A percentile compares a stretch with the other conserved stretches of the same genome.
phyloP scores from a whole-genome alignment of 805 yeast species.

The Pichia rugopelliculosa region DNA sequence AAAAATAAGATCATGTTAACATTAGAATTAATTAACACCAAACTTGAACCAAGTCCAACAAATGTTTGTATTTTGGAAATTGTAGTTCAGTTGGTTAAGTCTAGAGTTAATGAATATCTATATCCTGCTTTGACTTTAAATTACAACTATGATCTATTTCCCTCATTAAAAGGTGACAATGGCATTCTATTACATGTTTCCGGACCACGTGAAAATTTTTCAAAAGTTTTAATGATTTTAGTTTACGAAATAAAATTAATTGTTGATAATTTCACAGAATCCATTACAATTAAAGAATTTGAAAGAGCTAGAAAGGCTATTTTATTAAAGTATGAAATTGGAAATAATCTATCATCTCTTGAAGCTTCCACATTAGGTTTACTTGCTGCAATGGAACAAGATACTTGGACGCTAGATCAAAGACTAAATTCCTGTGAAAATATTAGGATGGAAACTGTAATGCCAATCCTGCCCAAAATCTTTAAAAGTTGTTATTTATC shows the following conservation, averaged over 20 bases:
- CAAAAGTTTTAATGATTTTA: slow-evolving; percentile 29
- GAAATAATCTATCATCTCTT: slow-evolving; percentile 38
- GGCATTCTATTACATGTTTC: slow-evolving; percentile 45
- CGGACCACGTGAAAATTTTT: slow-evolving; percentile 43
- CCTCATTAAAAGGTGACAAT: slow-evolving; percentile 48
- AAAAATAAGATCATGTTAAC: slow-evolving; percentile 35
- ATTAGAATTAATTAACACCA: slow-evolving; percentile 35
- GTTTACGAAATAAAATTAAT: slow-evolving; percentile 26
- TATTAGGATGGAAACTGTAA: slow-evolving; percentile 32
- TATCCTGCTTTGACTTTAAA: slow-evolving; percentile 52
- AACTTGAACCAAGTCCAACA: slow-evolving; percentile 28
- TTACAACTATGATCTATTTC: slow-evolving; percentile 47
- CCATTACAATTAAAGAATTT: slow-evolving; percentile 30
- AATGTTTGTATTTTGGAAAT: slow-evolving; percentile 47
- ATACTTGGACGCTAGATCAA: slow-evolving; percentile 47
- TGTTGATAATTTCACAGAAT: slow-evolving; percentile 5
- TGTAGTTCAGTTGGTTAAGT: slow-evolving; percentile 40
- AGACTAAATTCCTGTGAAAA: slow-evolving; percentile 51
- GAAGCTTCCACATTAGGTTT: slow-evolving; percentile 43
- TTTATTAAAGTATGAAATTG: slow-evolving; percentile 39
- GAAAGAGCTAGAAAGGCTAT: slow-evolving; percentile 41
- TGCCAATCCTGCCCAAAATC: slow-evolving; percentile 24
- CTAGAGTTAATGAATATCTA: slow-evolving; percentile 32
- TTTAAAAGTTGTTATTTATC: slow-evolving; percentile 28
- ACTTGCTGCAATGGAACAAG: slow-evolving; percentile 46